Base-by-base conservation (phyloP, 495 filamentous ascomycete genomes). In the Penicillium macrosclerotiorum region DNA sequence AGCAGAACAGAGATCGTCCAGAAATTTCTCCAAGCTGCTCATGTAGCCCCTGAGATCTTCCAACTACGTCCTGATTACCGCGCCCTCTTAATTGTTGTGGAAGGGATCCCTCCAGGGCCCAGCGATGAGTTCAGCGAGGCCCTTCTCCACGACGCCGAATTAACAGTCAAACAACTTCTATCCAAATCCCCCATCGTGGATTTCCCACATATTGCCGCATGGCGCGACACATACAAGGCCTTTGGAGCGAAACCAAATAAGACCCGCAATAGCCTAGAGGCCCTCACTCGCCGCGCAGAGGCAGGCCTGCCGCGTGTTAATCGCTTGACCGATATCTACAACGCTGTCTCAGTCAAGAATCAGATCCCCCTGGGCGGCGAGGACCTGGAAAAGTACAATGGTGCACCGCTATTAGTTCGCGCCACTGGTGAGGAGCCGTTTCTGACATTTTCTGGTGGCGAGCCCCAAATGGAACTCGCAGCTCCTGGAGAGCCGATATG, bases 311-410 rank as follows among this genome's bases (percentile, higher is more conserved):
- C 62, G 1, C 53, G 62, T 0, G 51, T 67, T 22, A 67, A 67
- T 31, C 59, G 62, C 13, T 44, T 67, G 36, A 67, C 64, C 8
- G 62, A 65, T 37, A 65, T 67, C 45, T 65, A 65, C 50, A 67
- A 65, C 36, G 59, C 62, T 14, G 62, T 67, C 23, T 65, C 61
- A 5, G 49, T 67, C 47, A 67, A 65, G 45, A 50, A 67, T 49
- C 59, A 65, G 37, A 57, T 67, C 22, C 64, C 62, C 6, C 37
- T 67, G 0, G 60, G 62, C 11, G 62, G 62, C 24, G 64, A 67
- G 35, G 62, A 67, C 33, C 35, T 67, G 6, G 62, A 65, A 34
- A 65, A 65, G 41, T 67, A 67, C 45, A 25, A 47, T 23, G 62
- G 64, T 1, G 37, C 54, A n/a, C 62, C 64, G 32, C 51, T 54